Evolutionary conservation across 2,329 filamentous ascomycete genomes (phyloP).

Genomic region (Fusarium fracticaudum): DNA sequence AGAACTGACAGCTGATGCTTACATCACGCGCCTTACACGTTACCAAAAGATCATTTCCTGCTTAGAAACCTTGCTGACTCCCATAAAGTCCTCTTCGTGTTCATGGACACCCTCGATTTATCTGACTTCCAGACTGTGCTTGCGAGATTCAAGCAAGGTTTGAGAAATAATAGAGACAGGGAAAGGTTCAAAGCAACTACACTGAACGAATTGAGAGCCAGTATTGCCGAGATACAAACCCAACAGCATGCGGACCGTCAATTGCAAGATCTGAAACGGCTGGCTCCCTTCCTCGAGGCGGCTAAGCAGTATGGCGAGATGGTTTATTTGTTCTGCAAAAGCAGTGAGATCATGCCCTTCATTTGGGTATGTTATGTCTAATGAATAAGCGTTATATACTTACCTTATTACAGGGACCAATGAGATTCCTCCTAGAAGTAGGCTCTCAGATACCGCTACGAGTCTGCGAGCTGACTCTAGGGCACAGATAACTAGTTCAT

Average conservation of each 20-base stretch:
- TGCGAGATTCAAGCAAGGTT: rapidly evolving
- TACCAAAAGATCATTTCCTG: not conserved
- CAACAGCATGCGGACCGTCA: not conserved
- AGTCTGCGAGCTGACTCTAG: rapidly evolving
- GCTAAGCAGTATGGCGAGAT: not conserved
- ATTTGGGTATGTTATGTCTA: not conserved
- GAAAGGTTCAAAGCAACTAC: rapidly evolving
- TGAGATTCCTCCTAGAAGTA: rapidly evolving
- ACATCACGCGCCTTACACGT: no score
- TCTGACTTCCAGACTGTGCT: not conserved
- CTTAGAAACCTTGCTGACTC: no score
- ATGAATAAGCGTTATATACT: rapidly evolving
- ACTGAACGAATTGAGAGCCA: rapidly evolving
- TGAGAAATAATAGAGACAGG: rapidly evolving
- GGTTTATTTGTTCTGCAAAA: rapidly evolving
- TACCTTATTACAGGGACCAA: not conserved
- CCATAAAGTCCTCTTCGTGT: not conserved
- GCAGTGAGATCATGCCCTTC: not conserved
- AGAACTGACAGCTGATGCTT: no score
- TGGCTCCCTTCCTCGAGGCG: not conserved
- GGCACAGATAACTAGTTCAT: not conserved
- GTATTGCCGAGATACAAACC: rapidly evolving
- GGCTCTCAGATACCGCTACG: rapidly evolving
- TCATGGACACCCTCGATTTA: not conserved
- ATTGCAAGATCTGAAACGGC: rapidly evolving